Conservation (phyloP, 2,329 filamentous ascomycete species). For the Dryadomyces quercivorus region DNA sequence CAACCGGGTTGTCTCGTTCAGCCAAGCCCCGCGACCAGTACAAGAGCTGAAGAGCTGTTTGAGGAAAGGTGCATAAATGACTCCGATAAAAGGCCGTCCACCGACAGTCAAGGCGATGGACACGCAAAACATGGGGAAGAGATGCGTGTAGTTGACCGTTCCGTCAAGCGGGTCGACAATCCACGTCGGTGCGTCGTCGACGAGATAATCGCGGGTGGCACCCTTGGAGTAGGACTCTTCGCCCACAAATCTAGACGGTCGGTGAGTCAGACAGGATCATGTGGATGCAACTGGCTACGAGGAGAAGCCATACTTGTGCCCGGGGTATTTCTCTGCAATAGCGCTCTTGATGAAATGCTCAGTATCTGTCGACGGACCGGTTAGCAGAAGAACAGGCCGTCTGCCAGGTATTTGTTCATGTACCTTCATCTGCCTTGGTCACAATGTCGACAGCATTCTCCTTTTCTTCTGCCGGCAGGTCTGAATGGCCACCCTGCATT, state of each 20-base stretch:
- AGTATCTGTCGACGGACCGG: conserved; percentile 37
- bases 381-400: neutral
- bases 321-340: conserved; percentile 48
- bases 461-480: conserved; percentile 39
- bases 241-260: conserved; percentile 50
- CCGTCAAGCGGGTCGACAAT: conserved; percentile 67
- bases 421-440: conserved; percentile 63
- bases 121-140: conserved; percentile 73
- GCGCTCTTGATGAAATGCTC: conserved; percentile 55
- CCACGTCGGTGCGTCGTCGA: conserved; percentile 55
- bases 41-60: conserved; percentile 59
- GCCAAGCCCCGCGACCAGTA: conserved; percentile 52
- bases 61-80: conserved; percentile 61
- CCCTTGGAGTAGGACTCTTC: conserved; percentile 66
- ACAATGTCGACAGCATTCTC: conserved; percentile 67
- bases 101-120: conserved; percentile 58
- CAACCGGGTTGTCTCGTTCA: conserved; percentile 51
- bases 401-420: neutral
- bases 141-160: conserved; percentile 71
- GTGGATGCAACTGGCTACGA: no score
- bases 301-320: conserved; percentile 43
- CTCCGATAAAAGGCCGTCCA: conserved; percentile 50
- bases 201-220: conserved; percentile 54
- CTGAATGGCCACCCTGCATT: conserved; percentile 35
- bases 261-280: neutral